Evolutionary conservation across 1,284 basidiomycete species (phyloP).

Genomic region (Abortiporus biennis): DNA sequence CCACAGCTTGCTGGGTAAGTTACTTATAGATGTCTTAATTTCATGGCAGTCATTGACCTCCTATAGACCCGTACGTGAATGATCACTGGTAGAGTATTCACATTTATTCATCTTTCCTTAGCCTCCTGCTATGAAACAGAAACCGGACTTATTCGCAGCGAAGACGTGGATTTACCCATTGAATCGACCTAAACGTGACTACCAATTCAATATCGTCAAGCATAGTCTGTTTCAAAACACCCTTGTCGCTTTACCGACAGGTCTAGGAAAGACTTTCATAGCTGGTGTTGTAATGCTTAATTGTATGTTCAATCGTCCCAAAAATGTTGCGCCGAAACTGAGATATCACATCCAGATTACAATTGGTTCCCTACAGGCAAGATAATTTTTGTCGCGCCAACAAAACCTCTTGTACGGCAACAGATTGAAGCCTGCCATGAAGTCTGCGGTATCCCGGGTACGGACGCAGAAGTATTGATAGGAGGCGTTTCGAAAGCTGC

Average conservation of each 20-base stretch:
- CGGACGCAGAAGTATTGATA: slow-evolving; percentile 83
- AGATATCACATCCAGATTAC: slow-evolving; percentile 52
- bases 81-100: too few relatives aligned
- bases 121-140: slow-evolving; percentile 73
- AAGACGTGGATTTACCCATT: slow-evolving; percentile 92
- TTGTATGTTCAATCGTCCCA: slow-evolving; percentile 45
- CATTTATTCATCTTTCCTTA: slow-evolving; percentile 29
- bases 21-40: background rate
- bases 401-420: slow-evolving; percentile 93
- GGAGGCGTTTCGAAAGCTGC: slow-evolving; percentile 54
- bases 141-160: slow-evolving; percentile 71
- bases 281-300: slow-evolving; percentile 96
- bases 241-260: slow-evolving; percentile 92
- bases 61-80: slow-evolving; percentile 30
- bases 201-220: slow-evolving; percentile 93
- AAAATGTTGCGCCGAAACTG: background rate
- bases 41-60: background rate
- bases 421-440: slow-evolving; percentile 93
- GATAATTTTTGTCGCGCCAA: slow-evolving; percentile 93
- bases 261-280: slow-evolving; percentile 97
- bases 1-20: slow-evolving; percentile 53
- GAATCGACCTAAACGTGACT: slow-evolving; percentile 85
- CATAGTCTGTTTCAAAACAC: slow-evolving; percentile 90
- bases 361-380: slow-evolving; percentile 94
- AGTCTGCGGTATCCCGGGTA: slow-evolving; percentile 90